Percentiles rank a stretch among this genome's conserved stretches.
phyloP scores from a whole-genome alignment of 1,284 basidiomycete species.

The Leccinum huronense region DNA sequence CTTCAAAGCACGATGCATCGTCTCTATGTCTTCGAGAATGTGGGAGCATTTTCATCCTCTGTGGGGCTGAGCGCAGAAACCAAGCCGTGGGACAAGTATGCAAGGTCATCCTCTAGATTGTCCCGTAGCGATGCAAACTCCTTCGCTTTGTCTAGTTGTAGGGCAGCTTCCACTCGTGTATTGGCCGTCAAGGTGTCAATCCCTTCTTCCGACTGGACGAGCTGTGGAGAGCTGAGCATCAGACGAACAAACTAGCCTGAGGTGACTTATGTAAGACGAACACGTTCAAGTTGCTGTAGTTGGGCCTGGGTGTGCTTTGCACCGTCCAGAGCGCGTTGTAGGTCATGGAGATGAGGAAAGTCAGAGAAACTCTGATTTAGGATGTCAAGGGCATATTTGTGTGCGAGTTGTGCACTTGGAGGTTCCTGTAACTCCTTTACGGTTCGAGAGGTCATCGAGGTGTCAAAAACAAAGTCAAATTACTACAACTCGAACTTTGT shows the following conservation, averaged over 20 bases:
- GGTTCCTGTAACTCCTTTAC: slow-evolving; percentile 50
- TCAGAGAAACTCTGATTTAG: slow-evolving; percentile 49
- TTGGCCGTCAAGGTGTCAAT: slow-evolving; percentile 45
- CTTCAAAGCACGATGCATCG: slow-evolving; percentile 66
- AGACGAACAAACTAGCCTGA: slow-evolving; percentile 24
- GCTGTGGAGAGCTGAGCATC: slow-evolving; percentile 51
- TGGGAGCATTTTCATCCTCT: slow-evolving; percentile 48
- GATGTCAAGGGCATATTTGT: slow-evolving; percentile 41
- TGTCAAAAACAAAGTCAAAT: neutral
- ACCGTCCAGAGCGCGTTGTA: slow-evolving; percentile 41
- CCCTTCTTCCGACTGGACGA: slow-evolving; percentile 49
- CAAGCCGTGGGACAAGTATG: slow-evolving; percentile 65
- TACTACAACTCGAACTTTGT: slow-evolving; percentile 1
- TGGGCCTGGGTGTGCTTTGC: slow-evolving; percentile 38
- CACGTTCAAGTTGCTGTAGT: slow-evolving; percentile 38
- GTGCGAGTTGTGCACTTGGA: slow-evolving; percentile 44
- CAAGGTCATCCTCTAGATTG: slow-evolving; percentile 72
- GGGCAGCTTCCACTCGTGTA: slow-evolving; percentile 44
- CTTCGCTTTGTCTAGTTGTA: slow-evolving; percentile 61
- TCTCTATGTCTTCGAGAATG: slow-evolving; percentile 82
- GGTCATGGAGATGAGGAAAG: slow-evolving; percentile 46
- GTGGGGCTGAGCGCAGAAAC: slow-evolving; percentile 49
- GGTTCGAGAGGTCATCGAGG: slow-evolving; percentile 42
- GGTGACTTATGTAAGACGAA: slow-evolving; percentile 34
- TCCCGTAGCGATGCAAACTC: slow-evolving; percentile 74